phyloP scores from a whole-genome alignment of 352 stramenopile species.

The Pythium biforme region DNA sequence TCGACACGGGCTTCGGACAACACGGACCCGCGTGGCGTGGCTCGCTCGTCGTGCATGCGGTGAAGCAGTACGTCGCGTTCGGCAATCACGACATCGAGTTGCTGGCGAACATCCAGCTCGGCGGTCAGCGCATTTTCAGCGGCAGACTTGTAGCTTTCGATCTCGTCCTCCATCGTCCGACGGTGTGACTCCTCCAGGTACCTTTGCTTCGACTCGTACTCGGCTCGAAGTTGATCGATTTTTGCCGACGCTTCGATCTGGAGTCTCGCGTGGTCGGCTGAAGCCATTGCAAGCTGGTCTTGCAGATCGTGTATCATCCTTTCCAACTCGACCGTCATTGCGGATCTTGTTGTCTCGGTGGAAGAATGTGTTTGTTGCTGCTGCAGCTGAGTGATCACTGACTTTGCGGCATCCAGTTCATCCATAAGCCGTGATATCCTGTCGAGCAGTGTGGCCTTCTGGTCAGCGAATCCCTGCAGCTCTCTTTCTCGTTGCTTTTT shows the following conservation, averaged over 20 bases:
- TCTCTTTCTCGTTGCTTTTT: constrained; percentile 62
- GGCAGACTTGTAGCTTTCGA: constrained; percentile 18
- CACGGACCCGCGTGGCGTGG: constrained; percentile 19
- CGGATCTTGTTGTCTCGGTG: neutral
- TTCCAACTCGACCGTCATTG: neutral
- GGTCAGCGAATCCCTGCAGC: constrained; percentile 22
- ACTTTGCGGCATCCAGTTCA: constrained; percentile 12
- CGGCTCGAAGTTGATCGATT: neutral
- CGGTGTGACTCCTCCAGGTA: neutral
- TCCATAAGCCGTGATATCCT: constrained; percentile 23
- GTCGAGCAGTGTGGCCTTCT: constrained; percentile 29
- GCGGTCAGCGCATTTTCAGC: constrained; percentile 19
- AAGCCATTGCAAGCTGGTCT: neutral
- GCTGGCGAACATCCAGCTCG: constrained; percentile 8
- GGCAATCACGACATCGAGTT: constrained; percentile 20
- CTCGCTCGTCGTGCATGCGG: constrained; percentile 16
- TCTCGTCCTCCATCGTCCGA: constrained; percentile 1
- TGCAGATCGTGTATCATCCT: neutral
- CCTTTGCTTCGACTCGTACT: constrained; percentile 8
- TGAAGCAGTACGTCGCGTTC: constrained; percentile 31
- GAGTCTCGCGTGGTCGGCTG: neutral
- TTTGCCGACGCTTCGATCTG: neutral
- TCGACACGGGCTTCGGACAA: constrained; percentile 42
- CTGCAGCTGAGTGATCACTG: neutral
- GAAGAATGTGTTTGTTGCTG: neutral